Evolutionary conservation across 345 rosid genomes (phyloP), one percentile per base, ranked within the genome.

Genomic region (Mallotus nudiflorus): DNA sequence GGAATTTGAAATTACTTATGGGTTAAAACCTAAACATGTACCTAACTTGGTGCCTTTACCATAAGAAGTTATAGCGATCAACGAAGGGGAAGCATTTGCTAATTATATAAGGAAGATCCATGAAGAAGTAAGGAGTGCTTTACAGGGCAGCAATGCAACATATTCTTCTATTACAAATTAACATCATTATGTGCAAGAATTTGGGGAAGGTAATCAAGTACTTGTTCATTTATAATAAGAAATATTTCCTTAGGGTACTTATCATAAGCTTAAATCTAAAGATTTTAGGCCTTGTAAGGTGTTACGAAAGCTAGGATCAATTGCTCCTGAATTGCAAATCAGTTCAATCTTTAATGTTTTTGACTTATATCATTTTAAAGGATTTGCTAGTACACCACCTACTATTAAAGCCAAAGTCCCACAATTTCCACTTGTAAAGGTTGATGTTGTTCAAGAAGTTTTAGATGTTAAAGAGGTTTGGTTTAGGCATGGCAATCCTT

Each of bases 221-320:
- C n/a, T n/a, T n/a, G n/a, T n/a, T n/a, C n/a, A n/a, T n/a, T n/a
- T n/a, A n/a, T 25, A 18, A 12, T 4, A 35, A 22, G 61, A 56
- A n/a, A 28, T 9, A 33, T 56, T 56, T 29, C 39, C 15, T 6
- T 14, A 5, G 10, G 61, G 37, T 2, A 27, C 37, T 19, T 15
- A 29, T 10, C 18, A 56, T 13, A 55, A 27, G n/a, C 9, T 55
- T 0, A 70, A 70, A 16, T 58, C 73, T 15, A 61, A n/a, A 9
- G 59, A 66, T 19, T 58, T 73, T 59, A 42, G 67, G 15, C 67
- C 71, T 16, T 59, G 44, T 3, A 59, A 50, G 18, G 67, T 39
- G 15, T 31, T 48, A 28, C 66, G 27, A 54, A 58, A 65, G 28
- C 66, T 51, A 19, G 44, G 42, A 9, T 40, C 62, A 0, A 58